Percentiles rank a stretch among this genome's conserved stretches.
These are phyloP conservation scores for Xylariales sp. DNA, from an alignment of 2,329 filamentous ascomycete genomes.

Conservation along the genomic window DNA sequence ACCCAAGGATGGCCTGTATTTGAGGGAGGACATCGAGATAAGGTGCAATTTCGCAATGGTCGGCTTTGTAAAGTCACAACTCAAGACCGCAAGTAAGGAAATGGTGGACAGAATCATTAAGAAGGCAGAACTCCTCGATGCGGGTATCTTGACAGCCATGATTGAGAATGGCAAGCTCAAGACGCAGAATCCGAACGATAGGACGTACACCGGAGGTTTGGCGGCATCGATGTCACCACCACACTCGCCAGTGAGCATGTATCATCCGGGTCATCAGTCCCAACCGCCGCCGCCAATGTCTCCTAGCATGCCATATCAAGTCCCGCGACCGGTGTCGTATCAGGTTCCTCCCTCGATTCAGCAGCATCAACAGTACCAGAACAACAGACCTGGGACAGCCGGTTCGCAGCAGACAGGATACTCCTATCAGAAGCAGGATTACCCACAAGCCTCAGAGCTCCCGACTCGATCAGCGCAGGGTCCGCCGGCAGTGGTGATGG, in stretches of 20 bases:
- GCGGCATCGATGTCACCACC: constrained; percentile 20
- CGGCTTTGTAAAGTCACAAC: constrained; percentile 61
- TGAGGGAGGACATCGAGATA: constrained; percentile 68
- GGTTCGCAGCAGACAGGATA: constrained; percentile 18
- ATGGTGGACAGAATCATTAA: constrained; percentile 67
- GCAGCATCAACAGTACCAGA: constrained; percentile 21
- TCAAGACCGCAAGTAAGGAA: constrained; percentile 61
- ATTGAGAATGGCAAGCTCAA: constrained; percentile 59
- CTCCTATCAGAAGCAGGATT: constrained; percentile 18
- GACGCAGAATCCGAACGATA: constrained; percentile 48
- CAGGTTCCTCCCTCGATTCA: constrained; percentile 5
- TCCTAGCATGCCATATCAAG: constrained; percentile 33
- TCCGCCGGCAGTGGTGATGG: constrained; percentile 23
- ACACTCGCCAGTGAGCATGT: constrained; percentile 20
- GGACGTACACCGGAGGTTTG: constrained; percentile 19
- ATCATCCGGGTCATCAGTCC: constrained; percentile 6
- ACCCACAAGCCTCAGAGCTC: constrained; percentile 35
- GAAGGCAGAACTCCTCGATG: constrained; percentile 65
- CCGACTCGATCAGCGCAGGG: constrained; percentile 20
- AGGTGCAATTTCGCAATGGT: constrained; percentile 63
- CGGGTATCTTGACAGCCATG: constrained; percentile 62
- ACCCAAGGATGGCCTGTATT: constrained; percentile 60
- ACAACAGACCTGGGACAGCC: constrained; percentile 27
- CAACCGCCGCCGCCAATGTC: constrained; percentile 26
- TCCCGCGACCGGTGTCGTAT: constrained; percentile 33